Evolutionary conservation across 306 rosid genomes (phyloP).

Genomic region (Leucaena leucocephala): DNA sequence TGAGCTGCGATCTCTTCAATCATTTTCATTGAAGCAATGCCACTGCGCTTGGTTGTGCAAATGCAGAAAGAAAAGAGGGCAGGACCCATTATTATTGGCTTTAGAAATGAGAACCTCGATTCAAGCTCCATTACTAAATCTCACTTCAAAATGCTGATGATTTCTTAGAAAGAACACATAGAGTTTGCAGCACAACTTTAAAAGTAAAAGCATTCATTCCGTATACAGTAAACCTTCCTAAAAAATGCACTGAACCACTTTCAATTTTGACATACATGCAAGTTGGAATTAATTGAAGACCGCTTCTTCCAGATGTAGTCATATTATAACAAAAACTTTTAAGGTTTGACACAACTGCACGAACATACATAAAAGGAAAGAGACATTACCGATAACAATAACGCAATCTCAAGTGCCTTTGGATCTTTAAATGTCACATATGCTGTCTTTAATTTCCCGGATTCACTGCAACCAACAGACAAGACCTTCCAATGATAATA

Average conservation of each 20-base stretch:
- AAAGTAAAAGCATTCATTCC: not conserved
- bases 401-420: constrained; percentile 74
- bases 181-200: not conserved
- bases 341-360: not conserved
- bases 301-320: not conserved
- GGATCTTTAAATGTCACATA: constrained; percentile 72
- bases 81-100: not conserved
- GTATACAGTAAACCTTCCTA: not conserved
- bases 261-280: not conserved
- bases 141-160: not conserved
- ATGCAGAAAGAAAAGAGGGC: too few relatives aligned
- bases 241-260: not conserved
- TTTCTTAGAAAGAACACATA: not conserved
- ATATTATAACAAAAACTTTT: not conserved
- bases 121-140: not conserved
- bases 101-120: not conserved
- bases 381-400: constrained; percentile 62
- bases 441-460: constrained; percentile 58
- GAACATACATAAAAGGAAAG: constrained; percentile 10
- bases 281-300: not conserved
- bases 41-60: too few relatives aligned
- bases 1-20: too few relatives aligned
- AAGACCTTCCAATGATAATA: not conserved
- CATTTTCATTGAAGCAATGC: too few relatives aligned
- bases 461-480: constrained; percentile 53